Evolutionary conservation across 108 stramenopile genomes (phyloP), one percentile per base, ranked within the genome.

Genomic region (Nitzschia putrida): DNA sequence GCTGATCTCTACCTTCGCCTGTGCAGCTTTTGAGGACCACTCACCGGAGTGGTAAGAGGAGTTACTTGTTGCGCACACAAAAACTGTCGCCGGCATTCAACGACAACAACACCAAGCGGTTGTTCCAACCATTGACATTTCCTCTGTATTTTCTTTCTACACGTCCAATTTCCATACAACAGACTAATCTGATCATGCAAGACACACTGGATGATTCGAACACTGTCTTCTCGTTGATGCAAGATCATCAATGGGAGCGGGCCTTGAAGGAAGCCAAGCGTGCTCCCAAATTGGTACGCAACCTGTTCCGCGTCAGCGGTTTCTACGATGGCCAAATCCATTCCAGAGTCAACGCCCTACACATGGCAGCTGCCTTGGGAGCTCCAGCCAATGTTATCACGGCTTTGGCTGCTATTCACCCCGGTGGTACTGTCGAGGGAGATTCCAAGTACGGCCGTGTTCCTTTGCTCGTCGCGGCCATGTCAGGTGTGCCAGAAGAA

Each of bases 301-400:
- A 66, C 13, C 34, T 53, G 1, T 66, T n/a, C 24, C 24, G 14
- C 8, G 65, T 66, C 12, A 45, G 26, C 2, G 65, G 65, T 8
- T 66, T 66, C 23, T 66, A 66, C 37, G 65, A 66, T 52, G 65
- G 51, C 24, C 50, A 53, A 26, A 53, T 66, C 24, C 9, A 18
- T 37, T 66, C 65, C 14, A 37, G 34, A 9, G 52, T 66, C 14
- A 66, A 52, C 26, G 65, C 65, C 13, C 50, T 66, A 26, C 65
- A 66, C 41, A 16, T 66, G 65, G 65, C 65, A 11, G 4, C 52
- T 0, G 51, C 51, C 34, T 24, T 53, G 34, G 65, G 52, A 39
- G 65, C 65, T 14, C 65, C 65, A 29, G 18, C 65, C 13, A 38
- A 52, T 2, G 51, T 66, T n/a, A 53, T 66, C 34, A 13, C 25